Evolutionary conservation across 257 asterid genomes (phyloP), one percentile per base, ranked within the genome.

Genomic region (Solanum chaucha): DNA sequence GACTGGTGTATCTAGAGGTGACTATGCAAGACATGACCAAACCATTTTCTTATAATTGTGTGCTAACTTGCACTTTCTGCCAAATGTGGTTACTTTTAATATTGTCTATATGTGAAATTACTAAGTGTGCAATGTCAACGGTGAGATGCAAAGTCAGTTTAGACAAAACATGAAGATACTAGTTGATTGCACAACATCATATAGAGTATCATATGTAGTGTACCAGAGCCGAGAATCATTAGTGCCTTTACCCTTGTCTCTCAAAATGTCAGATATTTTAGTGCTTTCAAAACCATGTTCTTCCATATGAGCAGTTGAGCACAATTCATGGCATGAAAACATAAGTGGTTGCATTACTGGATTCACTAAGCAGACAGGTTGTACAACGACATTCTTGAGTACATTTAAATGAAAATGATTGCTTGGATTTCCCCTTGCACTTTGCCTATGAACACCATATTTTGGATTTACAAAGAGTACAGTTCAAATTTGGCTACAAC

Each of bases 201-300:
- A 44, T 14, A 44, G 5, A 11, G 51, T 44, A 44, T 44, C 51
- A 44, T 44, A 12, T 44, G 51, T 44, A 44, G 51, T 44, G 51
- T 44, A 44, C 51, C 51, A 44, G 51, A 11, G 15, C 51, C 51
- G 0, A 44, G 51, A 96, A 32, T 98, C 99, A 81, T 96, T 98
- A 1, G 95, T 96, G 6, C 91, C 82, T 58, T 92, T 94, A 86
- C 98, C 99, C 86, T 96, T 96, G 68, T 90, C 86, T 48, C 92
- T 87, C 91, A 95, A 46, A 83, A 96, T 86, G 87, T 96, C 98
- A 5, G 94, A 89, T 28, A 95, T 92, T 1, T 89, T 95, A 84
- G 98, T 92, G 89, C 98, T 95, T 36, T 96, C 98, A 36, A 95
- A 94, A 10, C 98, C 98, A n/a, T 93, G 95, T 91, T 95, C 99